Percentiles rank a stretch among this genome's conserved stretches.
Evolutionary conservation across 106 monocot species (phyloP).

Genomic region (Dendrobium huoshanense): DNA sequence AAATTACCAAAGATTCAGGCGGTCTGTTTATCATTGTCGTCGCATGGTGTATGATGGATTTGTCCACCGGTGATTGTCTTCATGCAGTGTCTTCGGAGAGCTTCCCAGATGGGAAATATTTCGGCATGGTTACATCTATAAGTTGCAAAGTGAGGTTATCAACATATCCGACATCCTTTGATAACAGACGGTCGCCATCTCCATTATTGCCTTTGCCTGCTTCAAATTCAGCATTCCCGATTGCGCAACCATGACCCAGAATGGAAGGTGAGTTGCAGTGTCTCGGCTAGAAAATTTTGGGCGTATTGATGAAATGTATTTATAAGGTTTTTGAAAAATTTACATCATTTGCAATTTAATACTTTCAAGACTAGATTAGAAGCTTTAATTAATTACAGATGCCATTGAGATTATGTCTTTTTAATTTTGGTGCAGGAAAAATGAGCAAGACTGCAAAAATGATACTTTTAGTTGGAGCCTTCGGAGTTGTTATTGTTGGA

Average conservation of each 20-base stretch:
- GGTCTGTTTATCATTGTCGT: background rate
- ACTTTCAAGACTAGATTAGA: background rate
- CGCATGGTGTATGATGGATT: background rate
- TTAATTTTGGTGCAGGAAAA: no score
- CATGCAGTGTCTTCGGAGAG: no score
- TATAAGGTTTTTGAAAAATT: background rate
- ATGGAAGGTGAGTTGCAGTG: background rate
- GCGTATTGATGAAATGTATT: background rate
- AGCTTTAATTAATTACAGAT: no score
- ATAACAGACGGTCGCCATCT: background rate
- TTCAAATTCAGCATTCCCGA: background rate
- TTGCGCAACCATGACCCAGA: background rate
- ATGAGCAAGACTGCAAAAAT: no score
- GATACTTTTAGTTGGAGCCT: no score
- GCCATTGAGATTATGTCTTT: no score
- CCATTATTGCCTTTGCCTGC: background rate
- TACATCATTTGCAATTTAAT: background rate
- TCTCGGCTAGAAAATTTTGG: background rate
- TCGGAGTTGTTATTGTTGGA: no score
- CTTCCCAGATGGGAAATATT: background rate
- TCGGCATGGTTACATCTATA: background rate
- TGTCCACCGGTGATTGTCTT: background rate
- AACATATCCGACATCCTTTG: no score
- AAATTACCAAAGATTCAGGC: background rate
- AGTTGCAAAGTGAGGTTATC: background rate